A percentile compares a stretch with the other conserved stretches of the same genome.
These are phyloP conservation scores for Backusella circina DNA, from an alignment of 192 early-diverging fungal species.

Conservation along the genomic window DNA sequence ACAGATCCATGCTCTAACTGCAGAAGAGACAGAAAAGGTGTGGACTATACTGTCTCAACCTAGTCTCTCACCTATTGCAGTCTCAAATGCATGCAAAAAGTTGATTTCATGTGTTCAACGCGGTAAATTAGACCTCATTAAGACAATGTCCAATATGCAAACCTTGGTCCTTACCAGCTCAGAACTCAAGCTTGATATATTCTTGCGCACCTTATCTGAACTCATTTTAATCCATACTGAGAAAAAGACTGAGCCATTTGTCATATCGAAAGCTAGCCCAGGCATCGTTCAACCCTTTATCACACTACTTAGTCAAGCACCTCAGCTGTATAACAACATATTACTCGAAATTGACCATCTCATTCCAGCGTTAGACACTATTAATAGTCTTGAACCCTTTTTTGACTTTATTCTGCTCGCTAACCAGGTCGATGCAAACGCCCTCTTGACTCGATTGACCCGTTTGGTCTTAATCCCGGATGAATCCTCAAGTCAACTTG, in stretches of 20 bases:
- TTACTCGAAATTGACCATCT: slow-evolving; percentile 7
- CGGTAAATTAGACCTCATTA: neutral
- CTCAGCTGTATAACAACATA: slow-evolving; percentile 6
- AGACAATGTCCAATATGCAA: slow-evolving; percentile 11
- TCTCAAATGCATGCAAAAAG: slow-evolving; percentile 10
- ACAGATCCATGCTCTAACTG: neutral
- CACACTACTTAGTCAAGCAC: neutral
- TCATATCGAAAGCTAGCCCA: neutral
- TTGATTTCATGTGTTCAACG: neutral
- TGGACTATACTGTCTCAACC: slow-evolving; percentile 1
- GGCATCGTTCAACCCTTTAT: slow-evolving; percentile 17
- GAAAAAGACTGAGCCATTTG: neutral
- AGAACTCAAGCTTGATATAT: slow-evolving; percentile 9
- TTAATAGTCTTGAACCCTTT: neutral
- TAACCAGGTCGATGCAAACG: neutral
- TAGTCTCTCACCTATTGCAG: slow-evolving; percentile 3
- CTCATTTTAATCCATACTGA: neutral
- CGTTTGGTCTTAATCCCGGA: neutral
- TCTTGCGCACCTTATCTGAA: slow-evolving; percentile 11
- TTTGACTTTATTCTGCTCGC: slow-evolving; percentile 12
- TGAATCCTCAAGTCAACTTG: neutral
- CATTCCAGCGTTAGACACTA: neutral
- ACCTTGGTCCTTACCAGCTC: slow-evolving; percentile 8
- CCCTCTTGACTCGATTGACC: slow-evolving; percentile 15
- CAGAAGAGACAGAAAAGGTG: slow-evolving; percentile 4